Percentiles rank a stretch among this genome's conserved stretches.
Evolutionary conservation across 495 filamentous ascomycete genomes (phyloP).

Genomic region (Oidiodendron maius): DNA sequence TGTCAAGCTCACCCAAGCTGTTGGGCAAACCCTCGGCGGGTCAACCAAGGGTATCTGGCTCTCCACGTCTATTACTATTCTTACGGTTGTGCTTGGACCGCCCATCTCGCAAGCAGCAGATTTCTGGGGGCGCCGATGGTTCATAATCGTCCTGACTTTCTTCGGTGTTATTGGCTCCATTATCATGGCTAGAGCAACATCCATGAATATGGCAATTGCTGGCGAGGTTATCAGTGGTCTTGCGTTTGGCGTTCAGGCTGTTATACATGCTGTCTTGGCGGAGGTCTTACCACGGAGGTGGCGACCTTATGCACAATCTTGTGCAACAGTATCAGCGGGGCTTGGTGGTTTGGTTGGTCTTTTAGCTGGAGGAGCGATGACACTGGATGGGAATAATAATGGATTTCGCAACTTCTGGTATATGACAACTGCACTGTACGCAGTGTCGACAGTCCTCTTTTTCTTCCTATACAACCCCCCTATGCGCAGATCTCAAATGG

Average conservation of each 20-base stretch:
- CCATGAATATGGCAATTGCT: conserved; percentile 28
- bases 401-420: conserved; percentile 30
- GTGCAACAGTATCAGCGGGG: conserved; percentile 19
- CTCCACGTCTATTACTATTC: conserved; percentile 22
- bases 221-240: conserved; percentile 25
- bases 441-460: conserved; percentile 18
- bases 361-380: conserved; percentile 23
- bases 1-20: background rate
- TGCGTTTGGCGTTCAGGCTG: conserved; percentile 27
- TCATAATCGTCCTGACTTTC: conserved; percentile 27
- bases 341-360: conserved; percentile 15
- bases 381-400: conserved; percentile 14
- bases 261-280: conserved; percentile 29
- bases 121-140: conserved; percentile 32
- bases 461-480: conserved; percentile 25
- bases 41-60: conserved; percentile 23
- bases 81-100: conserved; percentile 26
- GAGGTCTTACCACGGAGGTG: conserved; percentile 29
- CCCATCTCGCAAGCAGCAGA: conserved; percentile 31
- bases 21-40: conserved; percentile 17
- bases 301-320: conserved; percentile 24
- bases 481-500: conserved; percentile 5
- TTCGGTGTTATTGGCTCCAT: conserved; percentile 25
- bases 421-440: conserved; percentile 19
- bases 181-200: conserved; percentile 25